phyloP scores from a whole-genome alignment of 108 stramenopile genomes.

The Cyclotella atomus region DNA sequence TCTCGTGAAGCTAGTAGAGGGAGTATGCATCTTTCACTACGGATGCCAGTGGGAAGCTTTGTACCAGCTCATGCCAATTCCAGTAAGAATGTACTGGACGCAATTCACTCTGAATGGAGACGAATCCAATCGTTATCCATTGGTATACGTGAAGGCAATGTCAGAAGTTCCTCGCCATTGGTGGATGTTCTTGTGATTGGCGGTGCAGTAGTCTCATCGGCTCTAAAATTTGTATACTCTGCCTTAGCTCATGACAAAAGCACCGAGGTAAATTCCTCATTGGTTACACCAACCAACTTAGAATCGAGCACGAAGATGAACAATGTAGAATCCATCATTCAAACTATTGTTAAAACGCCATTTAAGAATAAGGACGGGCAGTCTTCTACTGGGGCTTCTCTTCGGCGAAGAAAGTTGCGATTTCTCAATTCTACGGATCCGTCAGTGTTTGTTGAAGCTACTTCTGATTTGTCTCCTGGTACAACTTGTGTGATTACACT shows the following conservation, averaged over 20 bases:
- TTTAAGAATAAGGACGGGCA: slow-evolving; percentile 29
- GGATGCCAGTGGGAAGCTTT: slow-evolving; percentile 64
- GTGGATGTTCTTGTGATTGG: slow-evolving; percentile 78
- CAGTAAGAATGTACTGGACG: slow-evolving; percentile 51
- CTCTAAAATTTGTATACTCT: slow-evolving; percentile 75
- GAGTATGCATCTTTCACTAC: slow-evolving; percentile 79
- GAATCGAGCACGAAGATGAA: slow-evolving; percentile 1
- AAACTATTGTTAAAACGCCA: slow-evolving; percentile 50
- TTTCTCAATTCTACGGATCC: slow-evolving; percentile 73
- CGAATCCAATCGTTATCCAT: slow-evolving; percentile 63
- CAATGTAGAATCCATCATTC: slow-evolving; percentile 27
- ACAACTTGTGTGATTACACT: slow-evolving; percentile 74
- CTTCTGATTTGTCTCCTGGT: slow-evolving; percentile 63
- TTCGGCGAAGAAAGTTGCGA: slow-evolving; percentile 50
- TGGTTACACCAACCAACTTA: not conserved
- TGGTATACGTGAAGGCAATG: slow-evolving; percentile 59
- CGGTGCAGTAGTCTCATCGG: slow-evolving; percentile 51
- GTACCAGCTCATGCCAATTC: slow-evolving; percentile 43
- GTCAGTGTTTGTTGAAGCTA: slow-evolving; percentile 42
- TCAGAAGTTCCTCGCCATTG: slow-evolving; percentile 63
- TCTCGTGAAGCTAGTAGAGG: slow-evolving; percentile 12
- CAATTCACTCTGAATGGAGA: slow-evolving; percentile 75
- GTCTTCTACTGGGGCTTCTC: not conserved
- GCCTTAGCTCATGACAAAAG: slow-evolving; percentile 56
- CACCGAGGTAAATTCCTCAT: slow-evolving; percentile 14